Conservation (phyloP, 441 rosid genomes). For the Arabidopsis hybrid region DNA sequence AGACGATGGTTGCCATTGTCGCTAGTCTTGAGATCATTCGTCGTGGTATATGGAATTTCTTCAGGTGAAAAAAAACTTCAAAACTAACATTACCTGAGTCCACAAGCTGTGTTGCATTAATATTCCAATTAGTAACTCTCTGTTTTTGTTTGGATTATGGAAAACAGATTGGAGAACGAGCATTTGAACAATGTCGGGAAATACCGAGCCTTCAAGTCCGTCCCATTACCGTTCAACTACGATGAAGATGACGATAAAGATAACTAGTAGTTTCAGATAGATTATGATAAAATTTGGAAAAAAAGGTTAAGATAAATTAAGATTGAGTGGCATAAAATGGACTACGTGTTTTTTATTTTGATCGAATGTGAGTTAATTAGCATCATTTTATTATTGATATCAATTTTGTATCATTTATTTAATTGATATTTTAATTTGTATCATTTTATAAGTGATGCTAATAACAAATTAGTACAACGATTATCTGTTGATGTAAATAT, state of each 20-base stretch:
- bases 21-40: conserved; percentile 67
- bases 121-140: conserved; percentile 10
- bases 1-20: conserved; percentile 44
- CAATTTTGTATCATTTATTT: too few species aligned
- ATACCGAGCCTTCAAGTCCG: conserved; percentile 60
- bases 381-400: too few species aligned
- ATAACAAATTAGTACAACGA: too few species aligned
- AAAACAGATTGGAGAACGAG: conserved; percentile 50
- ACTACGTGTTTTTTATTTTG: too few species aligned
- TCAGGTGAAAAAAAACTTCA: conserved; percentile 49
- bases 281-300: too few species aligned
- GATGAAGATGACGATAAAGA: conserved; percentile 55
- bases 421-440: too few species aligned
- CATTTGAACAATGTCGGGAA: conserved; percentile 52
- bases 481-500: too few species aligned
- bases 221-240: conserved; percentile 49
- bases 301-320: too few species aligned
- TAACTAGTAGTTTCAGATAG: conserved; percentile 32
- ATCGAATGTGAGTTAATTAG: too few species aligned
- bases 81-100: conserved; percentile 6
- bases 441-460: too few species aligned
- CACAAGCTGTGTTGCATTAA: not conserved
- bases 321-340: too few species aligned
- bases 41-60: conserved; percentile 70
- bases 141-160: conserved; percentile 19